Evolutionary conservation across 768 basidiomycete species (phyloP), one percentile per base, ranked within the genome.

Genomic region (Boletus sp.): DNA sequence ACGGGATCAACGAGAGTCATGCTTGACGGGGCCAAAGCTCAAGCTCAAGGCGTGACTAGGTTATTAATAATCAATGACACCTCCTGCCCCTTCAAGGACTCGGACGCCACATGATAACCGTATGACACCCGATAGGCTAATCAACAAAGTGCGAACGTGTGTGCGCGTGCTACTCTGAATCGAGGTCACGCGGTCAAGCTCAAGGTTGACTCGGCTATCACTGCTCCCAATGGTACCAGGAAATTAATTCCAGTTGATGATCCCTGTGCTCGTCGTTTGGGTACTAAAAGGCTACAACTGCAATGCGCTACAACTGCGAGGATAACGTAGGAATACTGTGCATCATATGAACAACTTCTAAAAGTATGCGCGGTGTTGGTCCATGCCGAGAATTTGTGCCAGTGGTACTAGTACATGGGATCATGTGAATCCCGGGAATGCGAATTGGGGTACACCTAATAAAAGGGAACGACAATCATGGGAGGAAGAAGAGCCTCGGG

Each of bases 341-440:
- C 51, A 47, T 58, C 62, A 17, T 56, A 55, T 24, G 24, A 24
- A 24, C 24, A 24, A 24, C 24, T 24, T 55, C 62, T 50, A 62
- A 63, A 65, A 60, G 59, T 59, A 63, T 68, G 66, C 49, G 59
- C 40, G 50, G 54, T 57, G 47, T 35, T 39, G 58, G 67, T 68
- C 68, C 68, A 66, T 66, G 66, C 54, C 56, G 53, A 48, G 50
- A 59, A 50, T 12, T 48, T 58, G 50, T 57, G 47, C 18, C 47
- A 20, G 32, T 47, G 50, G 39, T 67, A 55, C 52, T 57, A 45
- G 56, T 67, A 64, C 67, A 70, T 56, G 57, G 53, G 37, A 58
- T 59, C 54, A 52, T 68, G 67, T 59, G 36, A 46, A 67, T 70
- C 68, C 58, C 56, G 50, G 50, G 47, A 52, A 68, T 70, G 66